A percentile compares a stretch with the other conserved stretches of the same genome.
Conservation (phyloP, 306 rosid species). For the Delonix regia region DNA sequence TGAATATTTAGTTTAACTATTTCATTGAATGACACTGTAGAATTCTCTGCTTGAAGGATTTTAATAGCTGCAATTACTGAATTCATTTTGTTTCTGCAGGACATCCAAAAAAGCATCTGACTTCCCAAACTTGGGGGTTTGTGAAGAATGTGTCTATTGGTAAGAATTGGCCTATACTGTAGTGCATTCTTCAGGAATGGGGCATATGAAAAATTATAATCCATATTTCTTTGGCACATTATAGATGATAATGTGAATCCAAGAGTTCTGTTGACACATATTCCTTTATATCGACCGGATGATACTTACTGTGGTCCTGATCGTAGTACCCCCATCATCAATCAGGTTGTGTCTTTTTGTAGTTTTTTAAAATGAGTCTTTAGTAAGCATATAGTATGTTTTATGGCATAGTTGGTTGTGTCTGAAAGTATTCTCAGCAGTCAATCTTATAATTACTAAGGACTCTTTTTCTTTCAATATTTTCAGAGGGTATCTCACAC, state of each 20-base stretch:
- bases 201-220: conserved; percentile 14
- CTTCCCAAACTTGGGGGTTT: conserved; percentile 60
- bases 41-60: conserved; percentile 22
- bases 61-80: conserved; percentile 27
- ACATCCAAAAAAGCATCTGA: conserved; percentile 47
- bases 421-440: conserved; percentile 28
- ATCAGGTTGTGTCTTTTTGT: conserved; percentile 62
- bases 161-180: conserved; percentile 39
- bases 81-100: conserved; percentile 54
- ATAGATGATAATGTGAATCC: conserved; percentile 56
- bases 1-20: not conserved
- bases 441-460: conserved; percentile 35
- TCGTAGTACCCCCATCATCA: conserved; percentile 64
- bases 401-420: conserved; percentile 19
- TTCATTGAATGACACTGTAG: not conserved
- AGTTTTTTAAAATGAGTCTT: conserved; percentile 17
- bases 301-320: conserved; percentile 66
- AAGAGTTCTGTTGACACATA: conserved; percentile 80
- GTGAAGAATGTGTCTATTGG: conserved; percentile 70
- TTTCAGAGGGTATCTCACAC: conserved; percentile 54
- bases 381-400: conserved; percentile 16
- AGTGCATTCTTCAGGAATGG: conserved; percentile 32
- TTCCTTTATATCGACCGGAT: conserved; percentile 75
- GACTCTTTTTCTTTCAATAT: conserved; percentile 29
- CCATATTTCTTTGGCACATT: conserved; percentile 29